Conservation (phyloP, 768 basidiomycete species). For the Pisolithus orientalis region DNA sequence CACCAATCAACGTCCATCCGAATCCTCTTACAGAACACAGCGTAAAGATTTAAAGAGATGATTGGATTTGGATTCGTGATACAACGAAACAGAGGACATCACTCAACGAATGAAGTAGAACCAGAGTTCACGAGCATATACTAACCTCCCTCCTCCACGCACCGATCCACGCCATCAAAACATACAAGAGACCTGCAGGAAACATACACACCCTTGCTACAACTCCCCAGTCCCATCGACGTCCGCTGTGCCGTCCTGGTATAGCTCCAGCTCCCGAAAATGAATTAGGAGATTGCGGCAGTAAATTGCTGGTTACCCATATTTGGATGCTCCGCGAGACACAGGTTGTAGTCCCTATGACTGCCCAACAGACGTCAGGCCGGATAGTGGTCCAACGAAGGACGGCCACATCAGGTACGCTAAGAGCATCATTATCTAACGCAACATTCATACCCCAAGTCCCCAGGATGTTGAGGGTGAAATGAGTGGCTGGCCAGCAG, state of each 20-base stretch:
- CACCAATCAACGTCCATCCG: too few relatives aligned
- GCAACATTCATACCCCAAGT: constrained; percentile 17
- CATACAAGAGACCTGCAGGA: constrained; percentile 70
- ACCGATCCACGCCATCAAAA: constrained; percentile 70
- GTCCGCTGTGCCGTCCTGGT: constrained; percentile 31
- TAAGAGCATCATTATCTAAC: constrained; percentile 1
- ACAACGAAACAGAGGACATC: too few relatives aligned
- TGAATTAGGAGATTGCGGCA: constrained; percentile 5
- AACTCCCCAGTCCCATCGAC: constrained; percentile 78
- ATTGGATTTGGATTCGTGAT: too few relatives aligned
- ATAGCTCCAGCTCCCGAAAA: constrained; percentile 2
- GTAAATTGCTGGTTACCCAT: constrained; percentile 93
- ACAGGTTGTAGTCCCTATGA: constrained; percentile 85
- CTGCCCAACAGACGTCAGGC: constrained; percentile 85
- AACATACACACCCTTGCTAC: constrained; percentile 65
- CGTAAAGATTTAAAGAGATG: too few relatives aligned
- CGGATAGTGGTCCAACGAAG: constrained; percentile 45
- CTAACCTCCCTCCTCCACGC: constrained; percentile 36
- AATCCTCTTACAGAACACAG: too few relatives aligned
- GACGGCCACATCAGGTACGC: constrained; percentile 21
- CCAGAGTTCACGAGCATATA: constrained; percentile 12
- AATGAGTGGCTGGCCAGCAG: constrained; percentile 91
- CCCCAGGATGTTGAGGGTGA: constrained; percentile 73
- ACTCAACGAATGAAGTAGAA: neutral
- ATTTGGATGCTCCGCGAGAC: constrained; percentile 80